phyloP scores from a whole-genome alignment of 192 early-diverging fungal species.

The Mortierella antarctica region DNA sequence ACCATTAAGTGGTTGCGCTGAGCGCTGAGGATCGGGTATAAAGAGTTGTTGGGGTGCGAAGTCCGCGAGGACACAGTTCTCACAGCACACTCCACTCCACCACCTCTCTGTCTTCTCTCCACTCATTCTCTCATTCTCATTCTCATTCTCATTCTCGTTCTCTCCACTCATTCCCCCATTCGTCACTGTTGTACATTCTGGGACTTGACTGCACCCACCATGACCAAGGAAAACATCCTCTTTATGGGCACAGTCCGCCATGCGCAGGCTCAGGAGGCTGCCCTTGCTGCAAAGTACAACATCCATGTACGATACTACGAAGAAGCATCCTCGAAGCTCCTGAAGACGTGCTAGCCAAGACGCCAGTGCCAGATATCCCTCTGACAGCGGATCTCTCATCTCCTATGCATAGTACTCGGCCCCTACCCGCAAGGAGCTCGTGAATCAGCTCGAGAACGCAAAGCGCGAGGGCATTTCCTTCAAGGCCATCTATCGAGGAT shows the following conservation, averaged over 20 bases:
- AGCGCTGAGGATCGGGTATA: no score
- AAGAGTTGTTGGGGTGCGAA: no score
- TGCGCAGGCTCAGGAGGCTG: conserved; percentile 31
- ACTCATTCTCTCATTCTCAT: neutral
- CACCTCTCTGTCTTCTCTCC: neutral
- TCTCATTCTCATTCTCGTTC: neutral
- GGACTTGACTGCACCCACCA: neutral
- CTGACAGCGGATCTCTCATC: no score
- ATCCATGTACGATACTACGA: conserved; percentile 24
- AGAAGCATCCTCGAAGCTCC: no score
- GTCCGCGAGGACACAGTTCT: no score
- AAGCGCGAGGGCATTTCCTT: conserved; percentile 31
- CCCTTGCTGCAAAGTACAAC: conserved; percentile 38
- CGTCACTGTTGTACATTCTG: no score
- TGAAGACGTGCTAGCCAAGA: no score
- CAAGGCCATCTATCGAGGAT: conserved; percentile 45
- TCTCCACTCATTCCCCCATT: conserved; percentile 3
- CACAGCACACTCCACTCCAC: neutral
- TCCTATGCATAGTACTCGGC: conserved; percentile 26
- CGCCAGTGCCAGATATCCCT: no score
- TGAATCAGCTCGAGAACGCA: conserved; percentile 28
- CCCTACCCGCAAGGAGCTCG: conserved; percentile 19
- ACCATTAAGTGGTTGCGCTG: no score
- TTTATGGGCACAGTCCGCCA: conserved; percentile 37
- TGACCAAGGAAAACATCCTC: conserved; percentile 50